A percentile compares a stretch with the other conserved stretches of the same genome.
Evolutionary conservation across 2,329 filamentous ascomycete genomes (phyloP).

Genomic region (Xylariaceae sp.): DNA sequence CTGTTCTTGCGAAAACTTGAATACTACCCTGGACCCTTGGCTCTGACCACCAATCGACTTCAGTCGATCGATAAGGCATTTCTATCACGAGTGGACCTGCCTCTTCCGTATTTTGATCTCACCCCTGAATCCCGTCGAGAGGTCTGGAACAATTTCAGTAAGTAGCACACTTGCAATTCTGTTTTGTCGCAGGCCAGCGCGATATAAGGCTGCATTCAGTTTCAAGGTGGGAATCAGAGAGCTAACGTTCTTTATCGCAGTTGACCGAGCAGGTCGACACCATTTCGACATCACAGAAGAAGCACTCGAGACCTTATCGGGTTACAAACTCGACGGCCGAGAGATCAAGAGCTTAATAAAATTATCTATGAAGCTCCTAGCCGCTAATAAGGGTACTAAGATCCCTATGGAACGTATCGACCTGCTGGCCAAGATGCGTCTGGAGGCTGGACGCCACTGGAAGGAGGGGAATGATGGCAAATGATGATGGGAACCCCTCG

Average conservation of each 20-base stretch:
- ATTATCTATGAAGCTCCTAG: slow-evolving; percentile 35
- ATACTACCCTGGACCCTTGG: slow-evolving; percentile 36
- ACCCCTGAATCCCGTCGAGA: slow-evolving; percentile 24
- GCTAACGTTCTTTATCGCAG: background rate
- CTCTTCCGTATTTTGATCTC: slow-evolving; percentile 32
- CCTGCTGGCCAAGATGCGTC: slow-evolving; percentile 32
- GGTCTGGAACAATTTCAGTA: slow-evolving; percentile 35
- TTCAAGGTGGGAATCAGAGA: background rate
- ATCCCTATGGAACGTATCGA: slow-evolving; percentile 28
- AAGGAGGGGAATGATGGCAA: too few species aligned
- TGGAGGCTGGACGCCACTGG: too few species aligned
- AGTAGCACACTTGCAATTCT: background rate
- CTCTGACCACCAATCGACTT: slow-evolving; percentile 38
- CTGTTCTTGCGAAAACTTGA: slow-evolving; percentile 18
- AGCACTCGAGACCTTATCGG: slow-evolving; percentile 35
- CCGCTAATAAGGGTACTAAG: slow-evolving; percentile 26
- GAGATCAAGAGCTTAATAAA: slow-evolving; percentile 51
- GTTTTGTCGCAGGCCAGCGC: background rate
- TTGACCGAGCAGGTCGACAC: slow-evolving; percentile 27
- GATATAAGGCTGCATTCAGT: background rate
- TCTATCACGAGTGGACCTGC: slow-evolving; percentile 34
- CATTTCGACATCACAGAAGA: slow-evolving; percentile 30
- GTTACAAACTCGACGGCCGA: slow-evolving; percentile 43
- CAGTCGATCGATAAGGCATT: slow-evolving; percentile 35
- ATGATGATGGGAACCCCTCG: too few species aligned